Conservation (phyloP, 495 filamentous ascomycete genomes). For the Copromyces sp. region DNA sequence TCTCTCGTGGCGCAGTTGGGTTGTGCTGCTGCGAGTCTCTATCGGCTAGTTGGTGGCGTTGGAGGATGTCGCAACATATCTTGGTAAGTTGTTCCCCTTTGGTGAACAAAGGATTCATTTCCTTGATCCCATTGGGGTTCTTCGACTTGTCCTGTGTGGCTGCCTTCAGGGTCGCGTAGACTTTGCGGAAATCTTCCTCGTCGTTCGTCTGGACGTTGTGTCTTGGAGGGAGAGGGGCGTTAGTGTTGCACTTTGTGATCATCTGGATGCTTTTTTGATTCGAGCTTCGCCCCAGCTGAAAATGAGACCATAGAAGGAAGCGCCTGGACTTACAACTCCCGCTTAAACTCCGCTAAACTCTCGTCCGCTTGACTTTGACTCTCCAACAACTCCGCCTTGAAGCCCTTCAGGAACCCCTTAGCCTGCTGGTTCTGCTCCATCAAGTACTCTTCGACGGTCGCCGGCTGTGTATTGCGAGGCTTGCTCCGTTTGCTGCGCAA, state of each 20-base stretch:
- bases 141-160: background rate
- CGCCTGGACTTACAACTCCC: constrained; percentile 9
- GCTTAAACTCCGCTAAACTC: constrained; percentile 5
- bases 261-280: background rate
- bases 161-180: background rate
- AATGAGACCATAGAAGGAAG: background rate
- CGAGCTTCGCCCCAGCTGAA: background rate
- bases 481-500: background rate
- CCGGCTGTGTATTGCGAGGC: background rate
- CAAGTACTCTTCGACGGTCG: constrained; percentile 16
- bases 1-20: constrained; percentile 12
- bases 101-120: constrained; percentile 9
- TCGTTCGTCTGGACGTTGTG: background rate
- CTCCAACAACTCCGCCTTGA: constrained; percentile 14
- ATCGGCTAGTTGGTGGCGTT: constrained; percentile 11
- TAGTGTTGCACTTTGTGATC: background rate
- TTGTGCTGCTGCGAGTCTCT: background rate
- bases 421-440: constrained; percentile 18
- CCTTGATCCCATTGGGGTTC: background rate
- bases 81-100: constrained; percentile 8
- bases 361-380: constrained; percentile 13
- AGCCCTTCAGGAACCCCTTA: constrained; percentile 22
- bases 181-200: background rate
- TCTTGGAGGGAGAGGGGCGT: background rate
- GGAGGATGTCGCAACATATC: constrained; percentile 11